Conservation (phyloP, 345 rosid genomes). For the Populus euphratica region DNA sequence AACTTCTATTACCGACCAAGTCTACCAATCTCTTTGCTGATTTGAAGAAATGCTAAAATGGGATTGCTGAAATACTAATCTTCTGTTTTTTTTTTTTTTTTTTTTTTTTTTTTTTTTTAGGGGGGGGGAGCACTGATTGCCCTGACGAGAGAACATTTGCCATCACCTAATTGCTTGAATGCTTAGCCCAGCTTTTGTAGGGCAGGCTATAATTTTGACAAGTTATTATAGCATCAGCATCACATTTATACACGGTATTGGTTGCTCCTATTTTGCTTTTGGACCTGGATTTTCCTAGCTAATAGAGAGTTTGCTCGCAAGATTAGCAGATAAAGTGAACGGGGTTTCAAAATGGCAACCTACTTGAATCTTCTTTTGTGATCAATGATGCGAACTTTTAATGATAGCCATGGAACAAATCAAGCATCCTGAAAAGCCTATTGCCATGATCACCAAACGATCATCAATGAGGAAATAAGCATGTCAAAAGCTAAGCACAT, state of each 20-base stretch:
- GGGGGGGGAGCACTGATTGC: background rate
- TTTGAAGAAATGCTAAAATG: constrained; percentile 22
- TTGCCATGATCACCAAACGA: too few relatives aligned
- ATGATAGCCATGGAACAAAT: background rate
- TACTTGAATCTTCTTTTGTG: too few relatives aligned
- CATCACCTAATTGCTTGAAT: background rate
- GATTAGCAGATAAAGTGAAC: too few relatives aligned
- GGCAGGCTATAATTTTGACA: background rate
- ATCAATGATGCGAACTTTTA: background rate
- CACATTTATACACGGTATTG: background rate
- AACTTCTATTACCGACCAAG: constrained; percentile 22
- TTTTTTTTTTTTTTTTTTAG: too few relatives aligned
- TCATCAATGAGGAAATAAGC: too few relatives aligned
- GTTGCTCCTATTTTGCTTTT: background rate
- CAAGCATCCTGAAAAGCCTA: background rate
- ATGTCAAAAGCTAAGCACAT: too few relatives aligned
- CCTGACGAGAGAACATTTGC: too few relatives aligned
- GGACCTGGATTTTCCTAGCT: too few relatives aligned
- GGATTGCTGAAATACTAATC: constrained; percentile 7
- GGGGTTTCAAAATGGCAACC: too few relatives aligned
- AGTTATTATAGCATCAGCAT: background rate
- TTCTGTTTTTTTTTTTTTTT: background rate
- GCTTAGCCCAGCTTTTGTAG: background rate
- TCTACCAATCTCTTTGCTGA: constrained; percentile 16
- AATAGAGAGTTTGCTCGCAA: too few relatives aligned